phyloP scores from a whole-genome alignment of 306 rosid genomes.

The Heteromeles arbutifolia region DNA sequence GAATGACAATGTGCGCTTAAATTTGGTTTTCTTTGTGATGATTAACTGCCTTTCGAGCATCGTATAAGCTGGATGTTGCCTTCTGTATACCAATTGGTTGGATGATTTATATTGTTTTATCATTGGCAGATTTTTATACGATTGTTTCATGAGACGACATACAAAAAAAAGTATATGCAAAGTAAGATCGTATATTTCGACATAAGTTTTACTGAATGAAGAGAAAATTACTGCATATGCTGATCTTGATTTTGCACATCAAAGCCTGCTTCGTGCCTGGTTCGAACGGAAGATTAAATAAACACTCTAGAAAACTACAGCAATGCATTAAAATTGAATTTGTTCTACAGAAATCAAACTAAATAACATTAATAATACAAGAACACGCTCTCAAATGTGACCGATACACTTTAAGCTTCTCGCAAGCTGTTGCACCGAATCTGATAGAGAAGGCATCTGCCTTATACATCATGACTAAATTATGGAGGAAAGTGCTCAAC shows the following conservation, averaged over 20 bases:
- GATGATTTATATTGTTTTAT: not conserved
- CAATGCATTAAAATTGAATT: not conserved
- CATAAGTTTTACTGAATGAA: too few species aligned
- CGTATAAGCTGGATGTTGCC: not conserved
- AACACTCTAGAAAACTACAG: not conserved
- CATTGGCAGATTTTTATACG: not conserved
- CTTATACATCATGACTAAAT: slow-evolving; percentile 8
- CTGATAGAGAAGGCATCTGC: slow-evolving; percentile 4
- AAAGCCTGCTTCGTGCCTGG: not conserved
- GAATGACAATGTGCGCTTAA: slow-evolving; percentile 16
- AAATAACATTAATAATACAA: not conserved
- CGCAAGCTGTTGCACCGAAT: not conserved
- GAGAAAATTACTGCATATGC: too few species aligned
- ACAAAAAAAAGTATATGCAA: too few species aligned
- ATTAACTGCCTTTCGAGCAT: not conserved
- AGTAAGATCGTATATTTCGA: too few species aligned
- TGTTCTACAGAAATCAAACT: not conserved
- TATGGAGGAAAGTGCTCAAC: slow-evolving; percentile 75
- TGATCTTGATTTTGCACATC: not conserved
- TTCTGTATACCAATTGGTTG: not conserved
- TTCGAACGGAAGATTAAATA: not conserved
- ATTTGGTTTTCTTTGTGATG: slow-evolving; percentile 2
- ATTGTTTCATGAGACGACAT: too few species aligned
- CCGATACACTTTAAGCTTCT: not conserved
- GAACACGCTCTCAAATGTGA: not conserved